Conservation (phyloP, 163 green algal genomes). For the Prototheca cutis region DNA sequence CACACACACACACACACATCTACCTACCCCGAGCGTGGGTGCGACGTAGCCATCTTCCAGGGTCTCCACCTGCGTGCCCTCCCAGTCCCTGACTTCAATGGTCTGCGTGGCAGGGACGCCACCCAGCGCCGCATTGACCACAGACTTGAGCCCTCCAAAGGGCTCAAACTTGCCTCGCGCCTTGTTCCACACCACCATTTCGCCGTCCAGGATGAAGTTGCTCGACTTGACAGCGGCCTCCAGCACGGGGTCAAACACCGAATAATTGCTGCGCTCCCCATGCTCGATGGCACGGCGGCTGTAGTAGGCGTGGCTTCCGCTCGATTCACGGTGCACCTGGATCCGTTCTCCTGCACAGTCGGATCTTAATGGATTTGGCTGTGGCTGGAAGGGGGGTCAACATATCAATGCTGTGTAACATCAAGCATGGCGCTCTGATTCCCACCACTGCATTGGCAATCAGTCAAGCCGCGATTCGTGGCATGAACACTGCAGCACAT, state of each 20-base stretch:
- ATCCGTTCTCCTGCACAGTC: slow-evolving; percentile 32
- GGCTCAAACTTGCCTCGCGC: slow-evolving; percentile 37
- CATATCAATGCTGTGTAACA: too few species aligned
- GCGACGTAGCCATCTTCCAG: background rate
- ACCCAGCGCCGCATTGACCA: slow-evolving; percentile 25
- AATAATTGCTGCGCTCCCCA: slow-evolving; percentile 27
- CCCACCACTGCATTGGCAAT: too few species aligned
- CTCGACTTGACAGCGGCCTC: slow-evolving; percentile 16
- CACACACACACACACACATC: too few species aligned
- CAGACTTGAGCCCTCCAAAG: slow-evolving; percentile 48
- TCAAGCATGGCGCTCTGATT: too few species aligned
- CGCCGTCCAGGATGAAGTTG: slow-evolving; percentile 33
- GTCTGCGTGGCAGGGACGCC: slow-evolving; percentile 10
- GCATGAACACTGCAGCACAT: too few species aligned
- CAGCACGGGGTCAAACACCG: slow-evolving; percentile 32
- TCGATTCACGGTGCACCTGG: slow-evolving; percentile 22
- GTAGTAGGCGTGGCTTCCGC: slow-evolving; percentile 28
- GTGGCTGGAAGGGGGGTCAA: too few species aligned
- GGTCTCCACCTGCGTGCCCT: background rate
- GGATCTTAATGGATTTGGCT: too few species aligned
- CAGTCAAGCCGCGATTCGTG: too few species aligned
- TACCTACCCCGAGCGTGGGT: too few species aligned
- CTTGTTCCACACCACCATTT: slow-evolving; percentile 51
- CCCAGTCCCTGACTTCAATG: slow-evolving; percentile 12
- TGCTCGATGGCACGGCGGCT: slow-evolving; percentile 45